Conservation (phyloP, 164 flowering plant genomes). For the Tetracentron sinense region DNA sequence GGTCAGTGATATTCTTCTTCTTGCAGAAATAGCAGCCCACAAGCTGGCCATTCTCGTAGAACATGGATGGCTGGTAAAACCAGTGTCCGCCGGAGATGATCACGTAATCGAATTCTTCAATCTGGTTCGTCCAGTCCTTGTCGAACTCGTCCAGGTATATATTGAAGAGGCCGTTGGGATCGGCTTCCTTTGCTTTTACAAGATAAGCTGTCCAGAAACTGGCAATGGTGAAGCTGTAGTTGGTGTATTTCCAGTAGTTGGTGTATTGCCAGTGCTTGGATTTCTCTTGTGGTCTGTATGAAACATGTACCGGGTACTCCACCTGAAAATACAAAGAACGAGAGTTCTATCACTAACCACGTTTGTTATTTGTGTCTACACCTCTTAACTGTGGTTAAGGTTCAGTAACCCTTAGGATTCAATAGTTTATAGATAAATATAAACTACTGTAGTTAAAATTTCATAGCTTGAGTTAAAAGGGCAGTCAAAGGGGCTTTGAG, state of each 20-base stretch:
- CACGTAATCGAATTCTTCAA: constrained; percentile 49
- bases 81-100: constrained; percentile 65
- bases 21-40: constrained; percentile 54
- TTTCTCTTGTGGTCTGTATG: constrained; percentile 16
- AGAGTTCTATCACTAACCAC: no score
- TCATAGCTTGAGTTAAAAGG: no score
- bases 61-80: constrained; percentile 48
- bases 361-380: no score
- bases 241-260: no score
- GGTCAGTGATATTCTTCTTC: constrained; percentile 35
- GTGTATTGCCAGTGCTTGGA: background rate
- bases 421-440: no score
- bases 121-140: constrained; percentile 34
- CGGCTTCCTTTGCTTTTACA: constrained; percentile 13
- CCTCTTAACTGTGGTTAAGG: no score
- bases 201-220: constrained; percentile 27
- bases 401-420: no score
- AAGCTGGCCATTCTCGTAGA: constrained; percentile 33
- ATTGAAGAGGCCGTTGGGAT: constrained; percentile 14
- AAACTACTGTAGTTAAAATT: no score
- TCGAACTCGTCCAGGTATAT: constrained; percentile 45
- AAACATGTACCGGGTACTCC: constrained; percentile 28
- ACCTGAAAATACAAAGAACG: constrained; percentile 33
- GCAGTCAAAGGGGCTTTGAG: no score
- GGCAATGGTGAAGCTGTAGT: constrained; percentile 14